A percentile compares a stretch with the other conserved stretches of the same genome.
Conservation (phyloP, 108 stramenopile species). For the Nannochloropsis salina region DNA sequence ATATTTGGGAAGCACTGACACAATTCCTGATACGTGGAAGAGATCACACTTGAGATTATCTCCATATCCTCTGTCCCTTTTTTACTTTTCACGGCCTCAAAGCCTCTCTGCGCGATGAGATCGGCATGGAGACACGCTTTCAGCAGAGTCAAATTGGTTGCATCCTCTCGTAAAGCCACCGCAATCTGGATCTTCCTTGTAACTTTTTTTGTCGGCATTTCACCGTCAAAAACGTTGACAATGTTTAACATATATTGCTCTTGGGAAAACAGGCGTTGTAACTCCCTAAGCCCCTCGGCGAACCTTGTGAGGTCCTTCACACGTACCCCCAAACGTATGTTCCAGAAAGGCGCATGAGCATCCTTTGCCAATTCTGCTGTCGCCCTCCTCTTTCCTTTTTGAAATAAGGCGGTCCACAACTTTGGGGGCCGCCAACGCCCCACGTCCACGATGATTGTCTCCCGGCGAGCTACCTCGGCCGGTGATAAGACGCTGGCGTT, state of each 20-base stretch:
- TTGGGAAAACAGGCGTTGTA: constrained; percentile 24
- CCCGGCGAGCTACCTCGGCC: constrained; percentile 23
- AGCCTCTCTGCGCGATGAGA: background rate
- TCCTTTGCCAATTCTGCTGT: background rate
- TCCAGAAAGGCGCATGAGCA: background rate
- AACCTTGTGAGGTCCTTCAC: constrained; percentile 23
- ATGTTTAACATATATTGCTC: constrained; percentile 29
- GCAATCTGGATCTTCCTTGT: background rate
- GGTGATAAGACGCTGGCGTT: background rate
- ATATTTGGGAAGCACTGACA: background rate
- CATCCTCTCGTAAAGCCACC: constrained; percentile 36
- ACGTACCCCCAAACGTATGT: constrained; percentile 31
- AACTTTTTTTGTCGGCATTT: background rate
- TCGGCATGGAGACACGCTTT: constrained; percentile 30
- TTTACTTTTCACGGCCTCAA: background rate
- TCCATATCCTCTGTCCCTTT: background rate
- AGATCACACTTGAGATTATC: background rate
- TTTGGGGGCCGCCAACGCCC: constrained; percentile 27
- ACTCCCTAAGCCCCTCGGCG: constrained; percentile 26
- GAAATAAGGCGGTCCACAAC: constrained; percentile 26
- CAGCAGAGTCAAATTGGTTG: constrained; percentile 16
- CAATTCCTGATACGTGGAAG: background rate
- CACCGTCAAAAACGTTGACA: background rate
- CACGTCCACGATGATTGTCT: constrained; percentile 26
- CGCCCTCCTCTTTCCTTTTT: background rate